Conservation (phyloP, 179 eudicot species). For the Silene coronaria region DNA sequence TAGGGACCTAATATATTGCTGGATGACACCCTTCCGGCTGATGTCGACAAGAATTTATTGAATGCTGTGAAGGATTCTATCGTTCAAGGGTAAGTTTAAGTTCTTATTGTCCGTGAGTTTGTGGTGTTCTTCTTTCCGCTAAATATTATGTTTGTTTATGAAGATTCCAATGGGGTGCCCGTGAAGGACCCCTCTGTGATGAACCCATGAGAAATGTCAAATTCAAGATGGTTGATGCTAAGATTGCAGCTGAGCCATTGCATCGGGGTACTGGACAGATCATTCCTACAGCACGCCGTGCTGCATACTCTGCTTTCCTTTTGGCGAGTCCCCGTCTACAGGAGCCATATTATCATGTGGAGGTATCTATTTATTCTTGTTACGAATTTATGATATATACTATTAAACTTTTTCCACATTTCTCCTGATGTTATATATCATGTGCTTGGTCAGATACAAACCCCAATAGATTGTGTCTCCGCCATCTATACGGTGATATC, state of each 20-base stretch:
- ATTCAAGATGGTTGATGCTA: constrained; percentile 96
- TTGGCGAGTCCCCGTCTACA: constrained; percentile 98
- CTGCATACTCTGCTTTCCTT: constrained; percentile 93
- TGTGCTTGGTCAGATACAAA: constrained; percentile 73
- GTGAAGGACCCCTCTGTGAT: constrained; percentile 98
- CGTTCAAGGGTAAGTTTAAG: constrained; percentile 75
- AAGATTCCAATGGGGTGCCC: constrained; percentile 99
- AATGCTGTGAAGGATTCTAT: constrained; percentile 94
- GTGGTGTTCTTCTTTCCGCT: background rate
- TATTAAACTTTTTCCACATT: background rate
- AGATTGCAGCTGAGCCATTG: constrained; percentile 88
- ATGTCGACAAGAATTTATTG: constrained; percentile 86
- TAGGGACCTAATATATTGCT: constrained; percentile 94
- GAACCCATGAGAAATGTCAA: constrained; percentile 98
- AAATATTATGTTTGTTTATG: constrained; percentile 12
- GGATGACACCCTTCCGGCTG: constrained; percentile 97
- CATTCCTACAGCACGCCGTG: constrained; percentile 98
- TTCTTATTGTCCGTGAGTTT: background rate
- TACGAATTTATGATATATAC: background rate
- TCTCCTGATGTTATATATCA: background rate
- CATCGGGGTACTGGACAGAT: constrained; percentile 97
- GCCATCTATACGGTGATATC: constrained; percentile 93
- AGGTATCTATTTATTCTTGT: constrained; percentile 39
- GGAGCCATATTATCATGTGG: constrained; percentile 96
- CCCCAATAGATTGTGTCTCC: constrained; percentile 92